These are phyloP conservation scores for Pseudopithomyces chartarum DNA, from an alignment of 2,329 filamentous ascomycete species.

Conservation along the genomic window DNA sequence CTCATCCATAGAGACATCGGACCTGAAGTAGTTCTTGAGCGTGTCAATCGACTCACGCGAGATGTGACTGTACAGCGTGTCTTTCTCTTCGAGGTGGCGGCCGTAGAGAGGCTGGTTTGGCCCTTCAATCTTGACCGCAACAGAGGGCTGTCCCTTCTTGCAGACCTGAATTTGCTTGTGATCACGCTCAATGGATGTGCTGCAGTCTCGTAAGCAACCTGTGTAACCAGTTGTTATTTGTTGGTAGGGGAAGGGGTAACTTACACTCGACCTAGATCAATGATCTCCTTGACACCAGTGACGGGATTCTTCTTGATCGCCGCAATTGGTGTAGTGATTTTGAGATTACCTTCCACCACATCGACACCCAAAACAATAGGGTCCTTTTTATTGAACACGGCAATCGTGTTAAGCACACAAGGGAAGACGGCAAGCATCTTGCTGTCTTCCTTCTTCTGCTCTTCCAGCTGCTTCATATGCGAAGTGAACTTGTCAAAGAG, in stretches of 20 bases:
- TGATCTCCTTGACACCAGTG: constrained; percentile 81
- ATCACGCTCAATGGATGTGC: constrained; percentile 94
- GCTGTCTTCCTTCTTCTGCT: constrained; percentile 93
- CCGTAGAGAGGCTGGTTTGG: constrained; percentile 92
- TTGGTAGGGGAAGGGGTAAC: constrained; percentile 46
- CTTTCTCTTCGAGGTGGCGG: constrained; percentile 90
- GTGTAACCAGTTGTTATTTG: too few relatives aligned
- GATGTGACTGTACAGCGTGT: constrained; percentile 85
- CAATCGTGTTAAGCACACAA: constrained; percentile 85
- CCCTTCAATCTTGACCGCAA: constrained; percentile 97
- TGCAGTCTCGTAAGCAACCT: constrained; percentile 43
- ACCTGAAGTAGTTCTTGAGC: constrained; percentile 92
- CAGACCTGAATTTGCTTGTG: constrained; percentile 92
- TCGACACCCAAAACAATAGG: constrained; percentile 96
- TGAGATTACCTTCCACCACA: constrained; percentile 86
- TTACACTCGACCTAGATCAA: constrained; percentile 90
- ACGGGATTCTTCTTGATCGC: constrained; percentile 80
- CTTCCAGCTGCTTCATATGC: constrained; percentile 85
- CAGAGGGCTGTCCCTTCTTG: constrained; percentile 96
- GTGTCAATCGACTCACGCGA: constrained; percentile 89
- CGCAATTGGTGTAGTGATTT: constrained; percentile 86
- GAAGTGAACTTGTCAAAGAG: constrained; percentile 95
- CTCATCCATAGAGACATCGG: constrained; percentile 88
- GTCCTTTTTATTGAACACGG: constrained; percentile 97
- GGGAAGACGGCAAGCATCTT: constrained; percentile 98